Evolutionary conservation across 2,329 filamentous ascomycete genomes (phyloP).

Genomic region (Conoideocrella luteorostrata): DNA sequence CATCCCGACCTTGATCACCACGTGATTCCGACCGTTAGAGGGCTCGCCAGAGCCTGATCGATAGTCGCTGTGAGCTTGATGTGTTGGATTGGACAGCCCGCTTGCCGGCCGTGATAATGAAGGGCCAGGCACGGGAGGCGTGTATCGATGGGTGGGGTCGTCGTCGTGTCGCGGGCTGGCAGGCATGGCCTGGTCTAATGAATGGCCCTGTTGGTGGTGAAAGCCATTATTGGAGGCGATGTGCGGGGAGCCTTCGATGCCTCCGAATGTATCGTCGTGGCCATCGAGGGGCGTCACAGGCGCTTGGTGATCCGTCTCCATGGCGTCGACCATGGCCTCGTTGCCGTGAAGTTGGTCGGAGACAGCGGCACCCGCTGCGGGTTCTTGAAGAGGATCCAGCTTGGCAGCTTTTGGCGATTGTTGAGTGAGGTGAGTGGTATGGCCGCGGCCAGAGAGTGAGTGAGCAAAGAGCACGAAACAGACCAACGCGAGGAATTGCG

Average conservation of each 20-base stretch:
- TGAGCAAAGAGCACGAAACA: constrained; percentile 4
- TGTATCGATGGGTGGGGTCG: constrained; percentile 38
- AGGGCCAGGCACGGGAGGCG: constrained; percentile 38
- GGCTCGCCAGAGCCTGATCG: constrained; percentile 32
- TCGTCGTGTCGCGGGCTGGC: constrained; percentile 35
- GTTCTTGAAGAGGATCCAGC: constrained; percentile 45
- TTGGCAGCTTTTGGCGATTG: constrained; percentile 21
- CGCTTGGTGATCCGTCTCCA: constrained; percentile 34
- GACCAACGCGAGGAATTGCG: constrained; percentile 11
- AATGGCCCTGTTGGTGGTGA: constrained; percentile 40
- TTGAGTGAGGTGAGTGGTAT: constrained; percentile 6
- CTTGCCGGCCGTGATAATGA: constrained; percentile 50
- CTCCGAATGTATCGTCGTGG: constrained; percentile 44
- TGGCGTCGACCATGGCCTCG: constrained; percentile 43
- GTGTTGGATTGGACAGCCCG: constrained; percentile 41
- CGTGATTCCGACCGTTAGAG: constrained; percentile 56
- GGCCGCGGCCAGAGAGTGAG: constrained; percentile 9
- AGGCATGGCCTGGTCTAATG: constrained; percentile 42
- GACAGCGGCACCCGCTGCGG: constrained; percentile 19
- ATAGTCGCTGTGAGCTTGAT: constrained; percentile 38
- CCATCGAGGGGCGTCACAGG: constrained; percentile 24
- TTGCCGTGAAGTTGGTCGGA: constrained; percentile 15
- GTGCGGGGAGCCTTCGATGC: constrained; percentile 42
- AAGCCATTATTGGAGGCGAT: constrained; percentile 29
- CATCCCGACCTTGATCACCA: constrained; percentile 99